Evolutionary conservation across 23 red algal species (phyloP).

Genomic region (Cyanidium caldarium): DNA sequence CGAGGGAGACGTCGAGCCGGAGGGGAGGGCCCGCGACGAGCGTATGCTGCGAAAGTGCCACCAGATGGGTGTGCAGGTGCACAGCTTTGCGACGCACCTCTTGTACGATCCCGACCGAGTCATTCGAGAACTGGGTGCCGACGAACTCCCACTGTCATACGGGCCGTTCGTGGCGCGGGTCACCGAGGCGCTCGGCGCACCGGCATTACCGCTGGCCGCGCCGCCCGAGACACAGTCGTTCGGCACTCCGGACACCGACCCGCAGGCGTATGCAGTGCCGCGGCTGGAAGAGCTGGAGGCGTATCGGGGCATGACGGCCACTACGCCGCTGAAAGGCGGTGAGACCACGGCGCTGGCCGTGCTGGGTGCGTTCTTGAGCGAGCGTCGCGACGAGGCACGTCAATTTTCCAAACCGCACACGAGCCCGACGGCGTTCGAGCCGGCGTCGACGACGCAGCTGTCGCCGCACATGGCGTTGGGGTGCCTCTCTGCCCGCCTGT

Average conservation of each 20-base stretch:
- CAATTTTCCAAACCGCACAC: slow-evolving; percentile 78
- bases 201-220: slow-evolving; percentile 10
- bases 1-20: slow-evolving; percentile 38
- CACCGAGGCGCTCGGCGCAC: slow-evolving; percentile 26
- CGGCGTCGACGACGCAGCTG: slow-evolving; percentile 57
- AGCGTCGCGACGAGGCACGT: slow-evolving; percentile 16
- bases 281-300: slow-evolving; percentile 21
- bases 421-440: slow-evolving; percentile 17
- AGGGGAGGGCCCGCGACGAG: slow-evolving; percentile 24
- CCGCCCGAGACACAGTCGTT: not conserved
- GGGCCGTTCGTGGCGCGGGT: slow-evolving; percentile 27
- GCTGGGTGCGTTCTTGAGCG: slow-evolving; percentile 24
- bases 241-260: slow-evolving; percentile 11
- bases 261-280: slow-evolving; percentile 1
- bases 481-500: slow-evolving; percentile 35
- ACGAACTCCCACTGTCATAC: slow-evolving; percentile 29
- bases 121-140: slow-evolving; percentile 11
- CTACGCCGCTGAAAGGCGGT: slow-evolving; percentile 30
- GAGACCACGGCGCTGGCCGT: slow-evolving; percentile 41
- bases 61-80: slow-evolving; percentile 21
- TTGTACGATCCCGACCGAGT: slow-evolving; percentile 62
- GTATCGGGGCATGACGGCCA: not conserved
- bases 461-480: slow-evolving; percentile 67
- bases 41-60: not conserved
- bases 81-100: slow-evolving; percentile 18